These are phyloP conservation scores for Pseudotulostoma volvatum DNA, from an alignment of 495 filamentous ascomycete genomes.

Conservation along the genomic window DNA sequence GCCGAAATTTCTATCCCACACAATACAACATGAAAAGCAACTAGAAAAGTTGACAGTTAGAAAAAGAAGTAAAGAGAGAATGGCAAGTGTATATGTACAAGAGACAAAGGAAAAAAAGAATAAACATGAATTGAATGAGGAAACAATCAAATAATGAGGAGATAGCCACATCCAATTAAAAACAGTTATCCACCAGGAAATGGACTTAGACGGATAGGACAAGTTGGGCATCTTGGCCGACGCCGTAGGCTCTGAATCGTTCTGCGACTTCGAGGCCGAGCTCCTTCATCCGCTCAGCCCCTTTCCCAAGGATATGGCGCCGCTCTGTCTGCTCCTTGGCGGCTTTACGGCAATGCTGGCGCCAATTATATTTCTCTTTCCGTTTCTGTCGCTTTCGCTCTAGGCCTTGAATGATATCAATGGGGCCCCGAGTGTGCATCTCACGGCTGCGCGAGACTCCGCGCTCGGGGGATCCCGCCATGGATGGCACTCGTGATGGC, in stretches of 20 bases:
- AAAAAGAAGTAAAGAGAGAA: too few relatives aligned
- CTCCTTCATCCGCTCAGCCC: constrained; percentile 86
- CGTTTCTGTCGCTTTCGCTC: constrained; percentile 86
- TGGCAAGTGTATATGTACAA: constrained; percentile 24
- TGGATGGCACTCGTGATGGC: constrained; percentile 18
- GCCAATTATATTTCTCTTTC: constrained; percentile 74
- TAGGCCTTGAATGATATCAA: constrained; percentile 92
- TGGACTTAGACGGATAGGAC: constrained; percentile 73
- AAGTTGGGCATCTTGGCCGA: constrained; percentile 47
- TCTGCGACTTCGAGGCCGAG: constrained; percentile 75
- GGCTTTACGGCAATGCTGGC: constrained; percentile 60
- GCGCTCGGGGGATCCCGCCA: constrained; percentile 20
- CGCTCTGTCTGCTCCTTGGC: constrained; percentile 43
- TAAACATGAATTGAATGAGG: too few relatives aligned
- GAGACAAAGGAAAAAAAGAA: constrained; percentile 12
- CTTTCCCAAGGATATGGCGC: constrained; percentile 57
- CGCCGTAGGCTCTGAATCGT: constrained; percentile 47
- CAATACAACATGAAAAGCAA: too few relatives aligned
- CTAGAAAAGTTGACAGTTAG: too few relatives aligned
- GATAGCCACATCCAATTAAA: too few relatives aligned
- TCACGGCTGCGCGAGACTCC: constrained; percentile 27
- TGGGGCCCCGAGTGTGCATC: constrained; percentile 59
- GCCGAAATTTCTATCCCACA: too few relatives aligned
- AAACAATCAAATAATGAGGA: too few relatives aligned
- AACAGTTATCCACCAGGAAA: too few relatives aligned